These are phyloP conservation scores for Talaromyces sp. DNA, from an alignment of 2,329 filamentous ascomycete species.

Conservation along the genomic window DNA sequence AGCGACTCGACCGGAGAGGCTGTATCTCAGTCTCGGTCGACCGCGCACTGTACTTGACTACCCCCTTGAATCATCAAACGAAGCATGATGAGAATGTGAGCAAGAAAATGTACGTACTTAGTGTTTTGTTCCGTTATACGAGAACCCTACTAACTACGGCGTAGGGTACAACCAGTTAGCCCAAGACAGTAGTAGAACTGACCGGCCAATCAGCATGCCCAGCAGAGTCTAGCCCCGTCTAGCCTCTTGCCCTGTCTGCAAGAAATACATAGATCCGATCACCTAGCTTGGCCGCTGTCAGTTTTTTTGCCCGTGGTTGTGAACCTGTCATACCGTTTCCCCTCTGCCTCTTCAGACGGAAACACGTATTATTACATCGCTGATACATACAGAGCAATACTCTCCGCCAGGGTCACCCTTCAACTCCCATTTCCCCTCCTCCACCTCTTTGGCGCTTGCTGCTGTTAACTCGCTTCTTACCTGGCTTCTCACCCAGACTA, in stretches of 20 bases:
- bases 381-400: background rate
- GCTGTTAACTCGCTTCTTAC: background rate
- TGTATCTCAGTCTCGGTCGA: no score
- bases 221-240: conserved; percentile 8
- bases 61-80: no score
- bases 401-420: background rate
- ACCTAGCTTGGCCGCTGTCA: background rate
- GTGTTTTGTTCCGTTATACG: background rate
- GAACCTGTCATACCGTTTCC: background rate
- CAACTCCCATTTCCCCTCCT: conserved; percentile 7
- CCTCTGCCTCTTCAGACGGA: background rate
- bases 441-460: background rate
- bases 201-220: background rate
- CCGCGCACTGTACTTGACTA: no score
- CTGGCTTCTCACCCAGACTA: background rate
- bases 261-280: conserved; percentile 6
- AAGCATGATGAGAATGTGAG: no score
- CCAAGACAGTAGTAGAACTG: background rate
- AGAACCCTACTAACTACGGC: background rate
- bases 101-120: background rate
- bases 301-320: background rate
- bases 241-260: conserved; percentile 11
- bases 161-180: no score
- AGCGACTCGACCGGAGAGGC: no score
- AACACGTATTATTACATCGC: background rate